Base-by-base conservation (phyloP, 2,329 filamentous ascomycete species). In the Fusarium sp. region DNA sequence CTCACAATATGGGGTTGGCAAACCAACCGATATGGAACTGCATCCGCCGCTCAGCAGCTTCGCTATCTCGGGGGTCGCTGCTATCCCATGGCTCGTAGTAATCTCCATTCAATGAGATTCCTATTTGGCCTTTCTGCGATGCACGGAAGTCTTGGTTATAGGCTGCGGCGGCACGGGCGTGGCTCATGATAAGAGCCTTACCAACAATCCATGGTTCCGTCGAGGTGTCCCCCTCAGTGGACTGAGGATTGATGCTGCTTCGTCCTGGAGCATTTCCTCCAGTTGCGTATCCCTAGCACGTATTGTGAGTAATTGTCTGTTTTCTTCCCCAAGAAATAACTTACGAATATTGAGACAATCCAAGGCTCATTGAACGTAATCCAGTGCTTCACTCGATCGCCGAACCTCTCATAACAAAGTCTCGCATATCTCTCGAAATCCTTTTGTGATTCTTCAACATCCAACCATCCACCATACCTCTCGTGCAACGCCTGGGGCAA, bases 21-120 rank as follows among this genome's bases (percentile, higher is more conserved):
- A 83, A 84, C 82, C 82, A 84, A 11, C 81, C 82, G 8, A 84
- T 81, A 55, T 82, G 79, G 28, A 84, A 84, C 20, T 82, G 68
- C 81, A 84, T 82, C 0, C 80, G 65, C 2, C 81, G 66, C 68
- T 82, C 77, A 5, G 79, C 80, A 3, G 82, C 82, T 9, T 81
- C 80, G 1, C 63, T 61, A 33, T 83, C 81, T 10, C 45, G 39
- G 0, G 66, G 55, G 18, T 80, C 76, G 5, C 49, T 66, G 17
- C 52, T 55, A 35, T 84, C 81, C 75, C 79, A 84, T 0, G 82
- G 82, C 61, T 83, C 81, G 49, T 81, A 83, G 67, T 76, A 84
- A 31, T 84, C 80, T 1, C 82, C 82, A n/a, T 83, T 83, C 4
- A 84, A 63, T 0, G 80, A 80, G 42, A 84, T 81, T 6, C 80